Conservation (phyloP, 306 rosid genomes). For the Echinosophora koreensis region DNA sequence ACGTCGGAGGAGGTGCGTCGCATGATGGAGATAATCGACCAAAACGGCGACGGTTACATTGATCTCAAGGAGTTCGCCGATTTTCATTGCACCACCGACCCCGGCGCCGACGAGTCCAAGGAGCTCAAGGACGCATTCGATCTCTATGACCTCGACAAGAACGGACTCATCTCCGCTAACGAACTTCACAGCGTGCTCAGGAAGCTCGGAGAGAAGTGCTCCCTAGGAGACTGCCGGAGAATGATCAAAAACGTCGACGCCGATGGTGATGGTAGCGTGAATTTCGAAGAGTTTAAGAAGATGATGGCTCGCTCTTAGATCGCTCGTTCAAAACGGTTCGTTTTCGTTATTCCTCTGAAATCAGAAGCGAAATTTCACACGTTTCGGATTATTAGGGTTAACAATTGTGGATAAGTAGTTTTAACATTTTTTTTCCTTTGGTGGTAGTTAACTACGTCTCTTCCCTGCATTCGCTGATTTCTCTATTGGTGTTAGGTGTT, state of each 20-base stretch:
- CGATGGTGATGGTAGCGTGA: conserved; percentile 89
- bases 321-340: conserved; percentile 32
- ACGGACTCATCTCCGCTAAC: conserved; percentile 78
- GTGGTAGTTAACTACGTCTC: background rate
- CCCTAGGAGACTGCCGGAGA: conserved; percentile 69
- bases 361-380: background rate
- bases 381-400: background rate
- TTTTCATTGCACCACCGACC: conserved; percentile 51
- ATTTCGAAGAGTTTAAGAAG: conserved; percentile 94
- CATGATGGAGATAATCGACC: conserved; percentile 81
- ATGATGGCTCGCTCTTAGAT: conserved; percentile 73
- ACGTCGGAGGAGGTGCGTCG: conserved; percentile 66
- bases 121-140: conserved; percentile 92
- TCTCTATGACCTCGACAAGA: conserved; percentile 85
- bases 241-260: conserved; percentile 88
- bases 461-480: conserved; percentile 6
- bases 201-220: conserved; percentile 82
- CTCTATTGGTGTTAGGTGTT: conserved; percentile 32
- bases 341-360: background rate
- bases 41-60: conserved; percentile 88
- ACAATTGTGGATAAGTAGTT: background rate
- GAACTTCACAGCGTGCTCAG: conserved; percentile 78
- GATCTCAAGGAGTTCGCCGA: conserved; percentile 78
- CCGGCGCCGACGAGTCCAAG: conserved; percentile 39
- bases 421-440: background rate